Percentiles rank a stretch among this genome's conserved stretches.
Conservation (phyloP, 2,329 filamentous ascomycete genomes). For the Balansia obtecta region DNA sequence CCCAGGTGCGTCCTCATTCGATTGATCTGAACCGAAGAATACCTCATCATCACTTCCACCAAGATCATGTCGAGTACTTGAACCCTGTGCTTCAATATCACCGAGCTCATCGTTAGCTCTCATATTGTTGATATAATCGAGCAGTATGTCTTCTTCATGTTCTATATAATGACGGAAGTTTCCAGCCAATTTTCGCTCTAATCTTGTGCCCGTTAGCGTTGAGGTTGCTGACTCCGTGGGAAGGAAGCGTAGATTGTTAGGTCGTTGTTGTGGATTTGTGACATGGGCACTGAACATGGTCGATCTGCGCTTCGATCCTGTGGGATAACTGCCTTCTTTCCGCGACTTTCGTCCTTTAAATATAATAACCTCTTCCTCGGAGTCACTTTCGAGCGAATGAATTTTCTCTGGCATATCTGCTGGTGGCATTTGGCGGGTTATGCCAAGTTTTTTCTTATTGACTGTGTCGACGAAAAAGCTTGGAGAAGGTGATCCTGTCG, state of each 20-base stretch:
- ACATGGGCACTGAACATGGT: neutral
- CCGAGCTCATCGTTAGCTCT: constrained; percentile 40
- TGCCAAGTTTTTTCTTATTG: constrained; percentile 13
- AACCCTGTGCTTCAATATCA: constrained; percentile 48
- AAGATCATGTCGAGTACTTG: constrained; percentile 28
- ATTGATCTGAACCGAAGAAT: neutral
- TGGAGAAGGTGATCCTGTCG: neutral
- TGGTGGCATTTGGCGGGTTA: neutral
- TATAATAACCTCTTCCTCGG: constrained; percentile 56
- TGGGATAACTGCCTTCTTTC: constrained; percentile 2
- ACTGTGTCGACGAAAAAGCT: constrained; percentile 27
- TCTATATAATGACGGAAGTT: neutral
- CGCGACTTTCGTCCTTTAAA: constrained; percentile 42
- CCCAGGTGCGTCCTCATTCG: neutral
- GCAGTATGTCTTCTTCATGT: constrained; percentile 41
- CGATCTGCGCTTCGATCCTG: neutral
- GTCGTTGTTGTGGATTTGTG: neutral
- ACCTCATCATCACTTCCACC: constrained; percentile 15
- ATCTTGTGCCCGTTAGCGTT: neutral
- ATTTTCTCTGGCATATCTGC: constrained; percentile 11
- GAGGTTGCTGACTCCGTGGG: neutral
- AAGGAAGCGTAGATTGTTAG: neutral
- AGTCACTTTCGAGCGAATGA: constrained; percentile 22
- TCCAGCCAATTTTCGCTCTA: neutral
- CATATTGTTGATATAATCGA: constrained; percentile 63